Evolutionary conservation across 2,329 filamentous ascomycete species (phyloP).

Genomic region (Aspergillus puulaauensis): DNA sequence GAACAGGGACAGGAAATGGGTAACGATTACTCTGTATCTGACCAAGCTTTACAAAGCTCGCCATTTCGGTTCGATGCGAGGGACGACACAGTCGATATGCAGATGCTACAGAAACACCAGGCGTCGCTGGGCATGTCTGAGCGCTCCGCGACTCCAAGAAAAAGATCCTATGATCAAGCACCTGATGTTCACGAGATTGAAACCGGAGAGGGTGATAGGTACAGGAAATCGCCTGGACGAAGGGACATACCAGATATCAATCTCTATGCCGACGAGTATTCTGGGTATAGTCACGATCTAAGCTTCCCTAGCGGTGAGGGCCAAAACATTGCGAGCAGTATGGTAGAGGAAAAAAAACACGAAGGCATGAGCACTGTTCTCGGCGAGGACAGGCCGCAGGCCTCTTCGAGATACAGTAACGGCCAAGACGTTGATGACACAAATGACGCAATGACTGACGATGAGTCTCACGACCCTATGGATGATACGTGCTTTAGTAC

Average conservation of each 20-base stretch:
- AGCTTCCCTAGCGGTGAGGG: slow-evolving; percentile 9
- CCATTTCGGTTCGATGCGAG: slow-evolving; percentile 36
- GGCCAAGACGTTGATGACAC: slow-evolving; percentile 21
- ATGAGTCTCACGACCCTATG: slow-evolving; percentile 33
- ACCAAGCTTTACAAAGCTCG: slow-evolving; percentile 32
- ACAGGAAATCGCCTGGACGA: slow-evolving; percentile 27
- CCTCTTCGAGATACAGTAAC: slow-evolving; percentile 22
- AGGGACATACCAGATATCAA: slow-evolving; percentile 23
- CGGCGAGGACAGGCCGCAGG: slow-evolving; percentile 24
- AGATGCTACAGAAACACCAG: slow-evolving; percentile 20
- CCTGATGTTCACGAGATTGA: slow-evolving; percentile 15
- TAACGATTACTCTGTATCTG: slow-evolving; percentile 23
- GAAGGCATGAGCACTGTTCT: slow-evolving; percentile 46
- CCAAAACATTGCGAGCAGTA: slow-evolving; percentile 33
- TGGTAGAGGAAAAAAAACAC: slow-evolving; percentile 39
- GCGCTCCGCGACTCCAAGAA: slow-evolving; percentile 20
- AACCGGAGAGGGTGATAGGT: slow-evolving; percentile 19
- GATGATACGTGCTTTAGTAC: slow-evolving; percentile 65
- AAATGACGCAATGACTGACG: slow-evolving; percentile 30
- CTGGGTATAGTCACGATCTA: slow-evolving; percentile 22
- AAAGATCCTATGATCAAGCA: slow-evolving; percentile 22
- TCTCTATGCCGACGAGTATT: slow-evolving; percentile 29
- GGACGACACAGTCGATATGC: slow-evolving; percentile 35
- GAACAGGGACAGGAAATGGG: slow-evolving; percentile 17
- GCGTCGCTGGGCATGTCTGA: slow-evolving; percentile 11